A percentile compares a stretch with the other conserved stretches of the same genome.
These are phyloP conservation scores for Apiotrichum porosum DNA, from an alignment of 1,284 basidiomycete species.

Conservation along the genomic window DNA sequence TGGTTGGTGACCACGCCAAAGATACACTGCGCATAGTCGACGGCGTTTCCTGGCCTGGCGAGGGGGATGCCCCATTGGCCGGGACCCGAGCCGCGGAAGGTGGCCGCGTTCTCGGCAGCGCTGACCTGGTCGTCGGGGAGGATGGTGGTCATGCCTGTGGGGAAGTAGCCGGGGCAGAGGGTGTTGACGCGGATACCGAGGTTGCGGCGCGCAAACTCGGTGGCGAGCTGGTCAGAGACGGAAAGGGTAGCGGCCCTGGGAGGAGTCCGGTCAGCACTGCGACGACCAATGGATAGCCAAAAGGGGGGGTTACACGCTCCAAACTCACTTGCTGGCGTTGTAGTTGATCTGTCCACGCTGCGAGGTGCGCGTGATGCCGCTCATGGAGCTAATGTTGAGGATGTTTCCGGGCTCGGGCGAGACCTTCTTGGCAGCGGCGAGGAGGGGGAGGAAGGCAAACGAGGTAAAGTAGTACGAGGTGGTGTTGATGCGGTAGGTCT, in stretches of 20 bases:
- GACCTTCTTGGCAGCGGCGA: conserved; percentile 37
- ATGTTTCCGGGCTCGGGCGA: conserved; percentile 41
- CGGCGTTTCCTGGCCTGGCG: conserved; percentile 38
- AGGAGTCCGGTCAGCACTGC: too few species aligned
- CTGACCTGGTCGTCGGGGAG: neutral
- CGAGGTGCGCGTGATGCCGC: conserved; percentile 10
- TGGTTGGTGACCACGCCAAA: conserved; percentile 26
- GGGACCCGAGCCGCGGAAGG: conserved; percentile 22
- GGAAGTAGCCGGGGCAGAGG: conserved; percentile 30
- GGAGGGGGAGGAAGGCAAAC: conserved; percentile 47
- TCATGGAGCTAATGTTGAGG: conserved; percentile 37
- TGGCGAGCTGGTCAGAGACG: conserved; percentile 26
- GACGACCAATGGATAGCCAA: too few species aligned
- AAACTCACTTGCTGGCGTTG: too few species aligned
- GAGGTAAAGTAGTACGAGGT: conserved; percentile 46
- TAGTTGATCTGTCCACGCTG: conserved; percentile 4
- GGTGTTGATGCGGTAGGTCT: conserved; percentile 43
- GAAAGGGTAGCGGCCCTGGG: conserved; percentile 30
- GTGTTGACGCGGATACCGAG: conserved; percentile 32
- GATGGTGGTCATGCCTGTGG: conserved; percentile 44
- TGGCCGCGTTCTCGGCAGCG: conserved; percentile 6
- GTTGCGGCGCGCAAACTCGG: conserved; percentile 25
- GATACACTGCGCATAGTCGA: conserved; percentile 42
- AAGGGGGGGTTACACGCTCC: too few species aligned
- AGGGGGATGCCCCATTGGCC: conserved; percentile 37